Evolutionary conservation across 2,329 filamentous ascomycete species (phyloP).

Genomic region (Fusarium sacchari): DNA sequence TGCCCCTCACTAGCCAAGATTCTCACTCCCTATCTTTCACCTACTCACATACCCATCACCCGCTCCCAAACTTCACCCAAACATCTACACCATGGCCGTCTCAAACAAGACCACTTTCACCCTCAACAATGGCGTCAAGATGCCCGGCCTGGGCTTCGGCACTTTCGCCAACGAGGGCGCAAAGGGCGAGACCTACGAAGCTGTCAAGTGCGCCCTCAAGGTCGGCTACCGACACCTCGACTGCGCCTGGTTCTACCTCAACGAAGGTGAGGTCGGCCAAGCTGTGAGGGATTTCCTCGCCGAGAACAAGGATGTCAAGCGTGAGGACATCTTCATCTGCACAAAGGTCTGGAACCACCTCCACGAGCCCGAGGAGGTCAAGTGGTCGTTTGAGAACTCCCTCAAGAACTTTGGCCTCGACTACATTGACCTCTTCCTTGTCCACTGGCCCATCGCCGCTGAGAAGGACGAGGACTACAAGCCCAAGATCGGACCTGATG

Average conservation of each 20-base stretch:
- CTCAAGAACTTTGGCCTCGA: conserved; percentile 61
- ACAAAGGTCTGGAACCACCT: conserved; percentile 71
- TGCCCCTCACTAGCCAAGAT: neutral
- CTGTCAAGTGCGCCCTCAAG: conserved; percentile 55
- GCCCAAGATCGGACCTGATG: conserved; percentile 57
- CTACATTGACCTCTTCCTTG: conserved; percentile 63
- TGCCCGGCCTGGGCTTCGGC: conserved; percentile 72
- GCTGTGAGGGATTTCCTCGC: conserved; percentile 52
- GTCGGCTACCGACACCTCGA: conserved; percentile 59
- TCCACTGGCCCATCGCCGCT: conserved; percentile 60
- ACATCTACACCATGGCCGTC: conserved; percentile 26
- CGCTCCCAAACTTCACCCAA: conserved; percentile 3
- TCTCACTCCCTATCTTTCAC: neutral
- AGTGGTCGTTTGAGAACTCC: conserved; percentile 58
- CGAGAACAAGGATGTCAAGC: conserved; percentile 41
- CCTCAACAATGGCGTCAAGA: conserved; percentile 64
- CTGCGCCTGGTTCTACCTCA: conserved; percentile 58
- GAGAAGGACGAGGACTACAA: conserved; percentile 55
- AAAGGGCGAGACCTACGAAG: conserved; percentile 44
- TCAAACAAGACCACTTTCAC: conserved; percentile 52
- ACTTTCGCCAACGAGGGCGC: conserved; percentile 72
- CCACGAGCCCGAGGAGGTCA: conserved; percentile 60
- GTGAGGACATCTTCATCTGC: conserved; percentile 60
- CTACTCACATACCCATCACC: conserved; percentile 13
- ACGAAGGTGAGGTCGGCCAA: conserved; percentile 55